Evolutionary conservation across 148 eudicot species (phyloP).

Genomic region (Rhododendron williamsianum): DNA sequence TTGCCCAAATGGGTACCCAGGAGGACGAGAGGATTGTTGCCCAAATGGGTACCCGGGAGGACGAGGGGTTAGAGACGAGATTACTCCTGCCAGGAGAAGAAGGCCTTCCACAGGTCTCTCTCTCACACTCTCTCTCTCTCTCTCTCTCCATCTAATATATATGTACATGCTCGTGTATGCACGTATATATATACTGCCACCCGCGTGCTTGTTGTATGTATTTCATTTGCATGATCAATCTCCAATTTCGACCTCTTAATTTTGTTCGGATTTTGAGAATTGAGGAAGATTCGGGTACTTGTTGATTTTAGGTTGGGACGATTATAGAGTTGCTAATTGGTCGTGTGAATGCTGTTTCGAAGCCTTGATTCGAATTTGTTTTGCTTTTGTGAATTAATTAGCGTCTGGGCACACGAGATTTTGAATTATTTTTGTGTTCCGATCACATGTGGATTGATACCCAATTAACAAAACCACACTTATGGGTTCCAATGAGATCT

Average conservation of each 20-base stretch:
- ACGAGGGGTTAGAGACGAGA: slow-evolving; percentile 3
- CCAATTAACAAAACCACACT: no score
- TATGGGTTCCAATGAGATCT: no score
- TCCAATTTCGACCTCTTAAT: background rate
- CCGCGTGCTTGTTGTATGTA: background rate
- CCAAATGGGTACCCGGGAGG: background rate
- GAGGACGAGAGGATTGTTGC: slow-evolving; percentile 3
- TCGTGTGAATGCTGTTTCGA: background rate
- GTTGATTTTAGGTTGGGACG: background rate
- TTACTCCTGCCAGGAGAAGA: background rate
- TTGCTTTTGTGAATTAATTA: background rate
- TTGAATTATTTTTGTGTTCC: no score
- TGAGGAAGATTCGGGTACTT: background rate
- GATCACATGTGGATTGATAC: no score
- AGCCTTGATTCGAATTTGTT: background rate
- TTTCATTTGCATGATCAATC: background rate
- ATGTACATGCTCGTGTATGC: background rate
- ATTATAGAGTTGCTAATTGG: background rate
- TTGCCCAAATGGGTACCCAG: background rate
- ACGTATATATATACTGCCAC: background rate
- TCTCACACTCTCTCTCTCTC: background rate
- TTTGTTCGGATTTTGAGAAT: background rate
- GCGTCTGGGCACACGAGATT: no score
- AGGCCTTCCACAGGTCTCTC: background rate
- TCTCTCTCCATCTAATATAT: background rate